A percentile compares a stretch with the other conserved stretches of the same genome.
Conservation (phyloP, 306 rosid species). For the Boehmeria nivea region DNA sequence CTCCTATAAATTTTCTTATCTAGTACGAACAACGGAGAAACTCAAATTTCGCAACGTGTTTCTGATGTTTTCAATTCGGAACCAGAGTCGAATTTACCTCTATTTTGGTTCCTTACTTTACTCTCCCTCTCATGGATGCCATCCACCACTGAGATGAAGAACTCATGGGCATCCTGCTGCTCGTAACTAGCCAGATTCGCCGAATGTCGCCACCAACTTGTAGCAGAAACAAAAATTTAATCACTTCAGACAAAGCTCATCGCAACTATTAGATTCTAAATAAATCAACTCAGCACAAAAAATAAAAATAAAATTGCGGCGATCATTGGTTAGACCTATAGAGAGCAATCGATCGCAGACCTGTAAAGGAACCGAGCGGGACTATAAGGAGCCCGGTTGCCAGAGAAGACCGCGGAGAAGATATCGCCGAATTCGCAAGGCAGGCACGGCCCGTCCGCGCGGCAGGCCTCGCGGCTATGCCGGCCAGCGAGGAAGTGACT, state of each 20-base stretch:
- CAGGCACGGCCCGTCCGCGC: conserved; percentile 33
- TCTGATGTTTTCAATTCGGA: no score
- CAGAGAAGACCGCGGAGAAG: conserved; percentile 36
- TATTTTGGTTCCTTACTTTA: conserved; percentile 44
- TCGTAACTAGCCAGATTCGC: conserved; percentile 85
- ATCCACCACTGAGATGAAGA: conserved; percentile 86
- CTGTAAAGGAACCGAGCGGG: conserved; percentile 49
- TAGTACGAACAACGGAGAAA: not conserved
- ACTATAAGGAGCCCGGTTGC: conserved; percentile 36
- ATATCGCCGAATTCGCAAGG: conserved; percentile 34
- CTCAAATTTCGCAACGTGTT: not conserved
- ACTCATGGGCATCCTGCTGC: conserved; percentile 97
- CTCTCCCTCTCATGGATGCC: conserved; percentile 71
- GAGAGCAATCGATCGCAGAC: no score
- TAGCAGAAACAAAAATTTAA: conserved; percentile 53
- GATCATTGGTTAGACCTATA: no score
- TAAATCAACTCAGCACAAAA: no score
- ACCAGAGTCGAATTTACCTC: conserved; percentile 44
- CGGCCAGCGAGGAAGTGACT: conserved; percentile 69
- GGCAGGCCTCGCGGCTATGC: conserved; percentile 53
- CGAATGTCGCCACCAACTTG: conserved; percentile 87
- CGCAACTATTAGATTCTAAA: no score
- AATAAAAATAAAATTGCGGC: conserved; percentile 4
- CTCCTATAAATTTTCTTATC: conserved; percentile 3
- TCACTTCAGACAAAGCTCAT: conserved; percentile 35